These are phyloP conservation scores for Centella asiatica DNA, from an alignment of 129 eudicot species.

Conservation along the genomic window DNA sequence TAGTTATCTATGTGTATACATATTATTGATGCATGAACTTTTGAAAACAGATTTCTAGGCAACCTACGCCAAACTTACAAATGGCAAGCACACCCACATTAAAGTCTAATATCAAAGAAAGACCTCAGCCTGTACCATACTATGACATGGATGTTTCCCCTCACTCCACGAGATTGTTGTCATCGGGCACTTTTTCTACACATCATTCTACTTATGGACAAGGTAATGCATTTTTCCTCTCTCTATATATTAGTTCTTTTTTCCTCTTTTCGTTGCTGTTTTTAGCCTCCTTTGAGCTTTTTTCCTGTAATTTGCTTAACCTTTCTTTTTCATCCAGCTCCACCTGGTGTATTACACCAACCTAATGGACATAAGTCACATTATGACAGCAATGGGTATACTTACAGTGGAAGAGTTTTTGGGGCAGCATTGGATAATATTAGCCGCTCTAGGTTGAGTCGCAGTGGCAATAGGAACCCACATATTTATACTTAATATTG, in stretches of 20 bases:
- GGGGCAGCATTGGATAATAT: slow-evolving; percentile 46
- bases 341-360: slow-evolving; percentile 35
- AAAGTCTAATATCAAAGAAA: slow-evolving; percentile 38
- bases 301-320: background rate
- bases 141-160: slow-evolving; percentile 38
- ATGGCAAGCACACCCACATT: slow-evolving; percentile 20
- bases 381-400: slow-evolving; percentile 43
- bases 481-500: too few species aligned
- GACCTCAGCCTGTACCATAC: slow-evolving; percentile 26
- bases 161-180: slow-evolving; percentile 20
- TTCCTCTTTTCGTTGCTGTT: background rate
- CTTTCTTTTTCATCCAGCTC: slow-evolving; percentile 25
- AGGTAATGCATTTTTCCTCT: slow-evolving; percentile 31
- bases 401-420: slow-evolving; percentile 52
- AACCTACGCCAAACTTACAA: slow-evolving; percentile 38
- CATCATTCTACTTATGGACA: slow-evolving; percentile 22
- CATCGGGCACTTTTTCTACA: slow-evolving; percentile 24
- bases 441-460: slow-evolving; percentile 39
- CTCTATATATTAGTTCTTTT: background rate
- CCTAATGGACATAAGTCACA: slow-evolving; percentile 47
- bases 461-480: too few species aligned
- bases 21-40: slow-evolving; percentile 15
- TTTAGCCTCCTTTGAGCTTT: background rate
- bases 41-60: slow-evolving; percentile 76
- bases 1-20: background rate